phyloP scores from a whole-genome alignment of 164 flowering plant genomes.

The Vitis labrusca region DNA sequence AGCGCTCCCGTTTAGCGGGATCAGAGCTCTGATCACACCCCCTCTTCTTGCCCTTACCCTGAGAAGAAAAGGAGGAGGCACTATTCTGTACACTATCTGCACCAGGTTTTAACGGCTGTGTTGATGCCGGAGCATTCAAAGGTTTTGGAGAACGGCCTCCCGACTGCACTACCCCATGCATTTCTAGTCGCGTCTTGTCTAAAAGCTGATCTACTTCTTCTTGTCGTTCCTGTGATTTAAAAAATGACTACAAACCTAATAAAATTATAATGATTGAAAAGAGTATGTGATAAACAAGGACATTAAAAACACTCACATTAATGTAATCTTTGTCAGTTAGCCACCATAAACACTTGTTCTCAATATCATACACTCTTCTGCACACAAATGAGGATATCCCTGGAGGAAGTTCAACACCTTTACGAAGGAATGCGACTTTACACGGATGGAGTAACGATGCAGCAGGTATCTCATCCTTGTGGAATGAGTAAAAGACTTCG shows the following conservation, averaged over 20 bases:
- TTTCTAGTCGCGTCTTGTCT: slow-evolving; percentile 66
- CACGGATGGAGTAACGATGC: slow-evolving; percentile 95
- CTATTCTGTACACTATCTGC: slow-evolving; percentile 66
- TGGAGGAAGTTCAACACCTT: slow-evolving; percentile 86
- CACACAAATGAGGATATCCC: slow-evolving; percentile 89
- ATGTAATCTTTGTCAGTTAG: slow-evolving; percentile 81
- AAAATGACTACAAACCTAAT: not conserved
- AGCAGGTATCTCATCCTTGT: slow-evolving; percentile 87
- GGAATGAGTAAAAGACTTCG: slow-evolving; percentile 93
- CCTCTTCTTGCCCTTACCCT: slow-evolving; percentile 76
- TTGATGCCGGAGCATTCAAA: slow-evolving; percentile 55
- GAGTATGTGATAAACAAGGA: not conserved
- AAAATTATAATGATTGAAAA: not conserved
- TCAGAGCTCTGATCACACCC: slow-evolving; percentile 79
- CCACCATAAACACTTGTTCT: slow-evolving; percentile 90
- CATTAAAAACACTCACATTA: slow-evolving; percentile 55
- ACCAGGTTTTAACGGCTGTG: slow-evolving; percentile 65
- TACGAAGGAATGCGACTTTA: slow-evolving; percentile 94
- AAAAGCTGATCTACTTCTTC: slow-evolving; percentile 83
- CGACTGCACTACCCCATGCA: slow-evolving; percentile 77
- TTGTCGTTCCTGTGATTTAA: slow-evolving; percentile 61
- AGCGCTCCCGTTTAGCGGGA: slow-evolving; percentile 69
- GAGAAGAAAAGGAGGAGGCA: slow-evolving; percentile 53
- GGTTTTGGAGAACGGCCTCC: slow-evolving; percentile 92
- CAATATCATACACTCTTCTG: slow-evolving; percentile 82